Evolutionary conservation across 768 basidiomycete genomes (phyloP).

Genomic region (Russula lepida): DNA sequence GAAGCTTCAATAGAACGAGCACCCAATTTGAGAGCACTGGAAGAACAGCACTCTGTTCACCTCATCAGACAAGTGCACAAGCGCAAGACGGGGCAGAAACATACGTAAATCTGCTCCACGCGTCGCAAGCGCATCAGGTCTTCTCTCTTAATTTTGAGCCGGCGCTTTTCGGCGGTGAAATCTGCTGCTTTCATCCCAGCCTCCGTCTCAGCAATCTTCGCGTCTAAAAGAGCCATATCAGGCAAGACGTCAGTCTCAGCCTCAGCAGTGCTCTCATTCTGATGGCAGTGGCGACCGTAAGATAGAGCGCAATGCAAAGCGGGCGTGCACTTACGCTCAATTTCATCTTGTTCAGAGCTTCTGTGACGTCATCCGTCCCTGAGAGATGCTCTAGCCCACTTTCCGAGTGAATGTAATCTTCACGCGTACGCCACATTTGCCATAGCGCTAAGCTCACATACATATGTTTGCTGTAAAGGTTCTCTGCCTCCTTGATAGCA

Average conservation of each 20-base stretch:
- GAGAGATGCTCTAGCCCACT: slow-evolving; percentile 82
- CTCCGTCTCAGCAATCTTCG: slow-evolving; percentile 64
- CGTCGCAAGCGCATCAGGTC: slow-evolving; percentile 83
- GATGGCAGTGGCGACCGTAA: slow-evolving; percentile 2
- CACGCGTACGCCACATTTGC: slow-evolving; percentile 94
- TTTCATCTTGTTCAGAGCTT: slow-evolving; percentile 30
- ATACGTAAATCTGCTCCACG: slow-evolving; percentile 89
- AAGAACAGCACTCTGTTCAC: slow-evolving; percentile 63
- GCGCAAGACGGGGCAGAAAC: slow-evolving; percentile 24
- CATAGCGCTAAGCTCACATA: slow-evolving; percentile 79
- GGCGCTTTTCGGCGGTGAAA: slow-evolving; percentile 45
- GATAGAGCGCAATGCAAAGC: background rate
- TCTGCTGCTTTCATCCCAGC: slow-evolving; percentile 43
- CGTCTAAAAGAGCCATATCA: slow-evolving; percentile 63
- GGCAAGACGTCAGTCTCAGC: slow-evolving; percentile 58
- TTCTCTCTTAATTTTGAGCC: slow-evolving; percentile 58
- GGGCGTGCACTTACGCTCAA: slow-evolving; percentile 23
- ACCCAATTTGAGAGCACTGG: slow-evolving; percentile 86
- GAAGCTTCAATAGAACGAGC: slow-evolving; percentile 82
- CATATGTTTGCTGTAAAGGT: slow-evolving; percentile 83
- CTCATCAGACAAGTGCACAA: slow-evolving; percentile 1
- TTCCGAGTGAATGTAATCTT: slow-evolving; percentile 91
- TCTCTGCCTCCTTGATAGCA: slow-evolving; percentile 93
- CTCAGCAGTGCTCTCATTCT: slow-evolving; percentile 25
- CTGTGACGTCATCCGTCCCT: slow-evolving; percentile 50